phyloP scores from a whole-genome alignment of 345 rosid genomes.

The Excoecaria agallocha region DNA sequence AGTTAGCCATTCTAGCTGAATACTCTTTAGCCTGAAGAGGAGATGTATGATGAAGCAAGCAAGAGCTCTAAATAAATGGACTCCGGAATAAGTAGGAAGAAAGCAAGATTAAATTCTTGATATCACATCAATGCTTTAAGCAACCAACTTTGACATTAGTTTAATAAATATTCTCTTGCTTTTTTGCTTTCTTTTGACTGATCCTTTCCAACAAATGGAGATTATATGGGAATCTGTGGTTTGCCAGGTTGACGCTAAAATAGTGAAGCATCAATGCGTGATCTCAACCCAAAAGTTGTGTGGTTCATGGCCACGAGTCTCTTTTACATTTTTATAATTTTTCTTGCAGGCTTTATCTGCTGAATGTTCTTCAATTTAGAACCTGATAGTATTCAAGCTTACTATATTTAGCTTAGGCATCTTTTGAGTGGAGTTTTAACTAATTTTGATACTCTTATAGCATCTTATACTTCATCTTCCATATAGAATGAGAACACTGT shows the following conservation, averaged over 20 bases:
- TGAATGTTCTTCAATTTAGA: not conserved
- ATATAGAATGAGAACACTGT: too few species aligned
- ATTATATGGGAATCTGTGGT: conserved; percentile 14
- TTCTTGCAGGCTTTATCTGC: not conserved
- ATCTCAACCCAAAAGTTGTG: conserved; percentile 10
- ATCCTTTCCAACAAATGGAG: conserved; percentile 16
- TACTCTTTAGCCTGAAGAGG: not conserved
- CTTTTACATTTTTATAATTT: not conserved
- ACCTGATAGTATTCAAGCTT: too few species aligned
- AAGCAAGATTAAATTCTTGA: conserved; percentile 59
- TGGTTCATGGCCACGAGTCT: conserved; percentile 15
- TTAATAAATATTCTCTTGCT: conserved; percentile 15
- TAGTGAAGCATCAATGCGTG: conserved; percentile 26
- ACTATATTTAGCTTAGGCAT: conserved; percentile 12
- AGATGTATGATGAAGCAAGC: not conserved
- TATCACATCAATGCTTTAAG: conserved; percentile 53
- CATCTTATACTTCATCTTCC: conserved; percentile 34
- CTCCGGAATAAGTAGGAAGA: conserved; percentile 40
- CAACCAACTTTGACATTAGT: conserved; percentile 22
- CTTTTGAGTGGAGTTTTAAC: conserved; percentile 12
- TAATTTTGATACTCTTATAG: conserved; percentile 13
- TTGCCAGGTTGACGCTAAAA: conserved; percentile 12
- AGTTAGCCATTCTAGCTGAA: conserved; percentile 8
- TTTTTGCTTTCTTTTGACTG: conserved; percentile 9
- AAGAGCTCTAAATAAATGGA: conserved; percentile 14